Evolutionary conservation across 805 yeast genomes (phyloP).

Genomic region (Lipomyces sp.): DNA sequence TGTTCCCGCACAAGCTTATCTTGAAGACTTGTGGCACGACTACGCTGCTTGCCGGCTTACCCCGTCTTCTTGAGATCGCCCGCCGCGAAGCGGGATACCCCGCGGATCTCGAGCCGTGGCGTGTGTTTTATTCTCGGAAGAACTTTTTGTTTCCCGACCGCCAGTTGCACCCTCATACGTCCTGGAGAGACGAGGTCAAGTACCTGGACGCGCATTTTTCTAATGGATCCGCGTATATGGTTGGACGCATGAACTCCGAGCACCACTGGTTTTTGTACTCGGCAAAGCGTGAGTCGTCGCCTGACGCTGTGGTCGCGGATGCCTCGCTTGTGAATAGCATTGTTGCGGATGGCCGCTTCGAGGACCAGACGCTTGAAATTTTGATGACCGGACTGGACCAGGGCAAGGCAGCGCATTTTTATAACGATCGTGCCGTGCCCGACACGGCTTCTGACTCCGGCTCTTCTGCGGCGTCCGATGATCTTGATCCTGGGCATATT

Average conservation of each 20-base stretch:
- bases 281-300: constrained; percentile 22
- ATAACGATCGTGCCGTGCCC: constrained; percentile 48
- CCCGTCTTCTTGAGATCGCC: constrained; percentile 56
- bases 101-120: constrained; percentile 45
- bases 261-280: constrained; percentile 81
- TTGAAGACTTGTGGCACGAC: constrained; percentile 97
- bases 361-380: constrained; percentile 79
- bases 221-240: constrained; percentile 63
- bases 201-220: constrained; percentile 64
- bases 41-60: constrained; percentile 75
- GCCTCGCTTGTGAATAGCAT: background rate
- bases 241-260: constrained; percentile 75
- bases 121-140: constrained; percentile 85
- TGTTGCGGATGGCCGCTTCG: constrained; percentile 23
- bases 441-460: constrained; percentile 34
- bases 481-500: constrained; percentile 72
- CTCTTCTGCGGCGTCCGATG: constrained; percentile 37
- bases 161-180: constrained; percentile 75
- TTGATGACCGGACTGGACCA: constrained; percentile 82
- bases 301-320: background rate
- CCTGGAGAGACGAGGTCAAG: constrained; percentile 78
- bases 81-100: constrained; percentile 44
- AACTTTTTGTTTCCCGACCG: constrained; percentile 87
- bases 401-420: constrained; percentile 55
- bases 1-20: constrained; percentile 78